A percentile compares a stretch with the other conserved stretches of the same genome.
These are phyloP conservation scores for Pulchroboletus neoregius DNA, from an alignment of 1,284 basidiomycete genomes.

Conservation along the genomic window DNA sequence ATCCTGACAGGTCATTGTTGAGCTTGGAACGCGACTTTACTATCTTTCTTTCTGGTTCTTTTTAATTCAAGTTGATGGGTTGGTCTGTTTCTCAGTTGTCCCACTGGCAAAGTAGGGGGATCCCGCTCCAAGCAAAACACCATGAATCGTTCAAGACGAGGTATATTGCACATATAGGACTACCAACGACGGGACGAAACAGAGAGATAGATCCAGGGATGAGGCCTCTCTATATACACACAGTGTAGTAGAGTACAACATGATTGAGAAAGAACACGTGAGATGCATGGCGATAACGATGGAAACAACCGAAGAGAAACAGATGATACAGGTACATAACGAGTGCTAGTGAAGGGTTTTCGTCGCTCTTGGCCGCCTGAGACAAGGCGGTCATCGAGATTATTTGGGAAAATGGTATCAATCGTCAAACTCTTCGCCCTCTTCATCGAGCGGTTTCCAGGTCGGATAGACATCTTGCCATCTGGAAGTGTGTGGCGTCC, in stretches of 20 bases:
- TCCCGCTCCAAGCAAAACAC: not conserved
- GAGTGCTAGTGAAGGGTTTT: no score
- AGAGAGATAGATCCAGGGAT: not conserved
- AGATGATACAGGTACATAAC: not conserved
- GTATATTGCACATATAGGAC: not conserved
- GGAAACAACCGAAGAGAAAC: not conserved
- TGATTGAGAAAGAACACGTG: not conserved
- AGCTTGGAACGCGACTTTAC: no score
- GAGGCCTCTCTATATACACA: conserved; percentile 1
- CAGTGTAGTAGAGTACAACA: conserved; percentile 1
- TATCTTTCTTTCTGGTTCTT: no score
- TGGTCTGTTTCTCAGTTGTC: no score
- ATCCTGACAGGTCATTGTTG: no score
- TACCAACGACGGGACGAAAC: not conserved
- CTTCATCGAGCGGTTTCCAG: conserved; percentile 18
- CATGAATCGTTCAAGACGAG: not conserved
- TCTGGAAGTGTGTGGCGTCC: not conserved
- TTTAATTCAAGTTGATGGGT: no score
- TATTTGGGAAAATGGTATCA: not conserved
- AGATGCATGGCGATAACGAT: conserved; percentile 1
- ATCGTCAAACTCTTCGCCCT: conserved; percentile 2
- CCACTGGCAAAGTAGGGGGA: no score
- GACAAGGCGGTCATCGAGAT: not conserved
- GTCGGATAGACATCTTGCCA: conserved; percentile 12
- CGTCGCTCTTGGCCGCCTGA: not conserved